Evolutionary conservation across 1,284 basidiomycete species (phyloP), one percentile per base, ranked within the genome.

Genomic region (Austroboletus novae-zelandiae): DNA sequence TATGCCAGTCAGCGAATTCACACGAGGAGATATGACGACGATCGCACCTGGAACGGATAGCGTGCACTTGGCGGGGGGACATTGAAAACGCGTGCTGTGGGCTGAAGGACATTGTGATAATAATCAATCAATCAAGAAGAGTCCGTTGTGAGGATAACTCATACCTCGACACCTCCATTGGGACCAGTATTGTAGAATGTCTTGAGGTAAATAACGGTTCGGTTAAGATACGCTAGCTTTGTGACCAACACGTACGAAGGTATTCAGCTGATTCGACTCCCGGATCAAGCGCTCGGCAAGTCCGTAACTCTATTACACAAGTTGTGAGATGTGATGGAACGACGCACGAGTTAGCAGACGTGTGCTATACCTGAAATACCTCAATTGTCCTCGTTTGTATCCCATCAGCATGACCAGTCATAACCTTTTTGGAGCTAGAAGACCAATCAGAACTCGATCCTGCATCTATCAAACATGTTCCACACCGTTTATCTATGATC

Each of bases 121-220:
- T 27, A 4, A 7, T 5, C 1, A 17, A n/a, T 34, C 32, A n/a
- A 34, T 11, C 15, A 11, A 13, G 32, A 5, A 34, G 15, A 13
- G 32, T n/a, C 5, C 6, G n/a, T n/a, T 7, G 3, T 4, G 29
- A 30, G 29, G 29, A 11, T 11, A 11, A n/a, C 27, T 29, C 68
- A 31, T 47, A 81, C 79, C 71, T 81, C 73, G 30, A 88, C 84
- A 30, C 29, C 29, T 2, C 83, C 81, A 40, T 74, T 65, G 9
- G 74, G 62, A 29, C 74, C 71, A 8, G 86, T 84, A 54, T 86
- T 84, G 62, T 88, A 89, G 61, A 87, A 88, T 3, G 84, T 83
- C 83, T 88, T 48, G 40, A 30, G 9, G 10, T 10, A 9, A 30
- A 30, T 30, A 30, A 27, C 9, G 15, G 3, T 25, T 29, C 29